phyloP scores from a whole-genome alignment of 352 stramenopile species.

The Peronosclerospora sorghi region DNA sequence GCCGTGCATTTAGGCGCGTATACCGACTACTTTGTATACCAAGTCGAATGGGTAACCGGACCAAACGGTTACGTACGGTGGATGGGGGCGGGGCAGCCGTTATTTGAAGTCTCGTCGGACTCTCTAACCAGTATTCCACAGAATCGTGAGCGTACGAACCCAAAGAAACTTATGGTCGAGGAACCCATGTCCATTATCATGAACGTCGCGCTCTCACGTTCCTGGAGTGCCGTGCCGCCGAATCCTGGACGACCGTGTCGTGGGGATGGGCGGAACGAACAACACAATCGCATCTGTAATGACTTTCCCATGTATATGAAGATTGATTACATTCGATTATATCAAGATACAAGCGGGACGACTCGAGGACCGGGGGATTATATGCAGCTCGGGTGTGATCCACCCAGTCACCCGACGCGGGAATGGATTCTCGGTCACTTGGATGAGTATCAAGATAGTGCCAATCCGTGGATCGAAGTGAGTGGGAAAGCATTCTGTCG shows the following conservation, averaged over 20 bases:
- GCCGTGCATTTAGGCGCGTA: conserved; percentile 60
- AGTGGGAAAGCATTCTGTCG: conserved; percentile 40
- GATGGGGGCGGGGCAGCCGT: conserved; percentile 54
- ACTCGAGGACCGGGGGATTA: background rate
- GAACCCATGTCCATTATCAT: conserved; percentile 91
- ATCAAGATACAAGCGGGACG: conserved; percentile 30
- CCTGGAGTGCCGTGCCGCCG: conserved; percentile 23
- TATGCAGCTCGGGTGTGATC: conserved; percentile 31
- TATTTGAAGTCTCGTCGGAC: conserved; percentile 63
- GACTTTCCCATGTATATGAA: conserved; percentile 43
- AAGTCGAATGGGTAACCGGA: conserved; percentile 32
- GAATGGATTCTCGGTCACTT: conserved; percentile 70
- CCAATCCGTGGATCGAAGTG: conserved; percentile 45
- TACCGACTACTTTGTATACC: conserved; percentile 46
- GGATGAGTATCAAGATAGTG: conserved; percentile 44
- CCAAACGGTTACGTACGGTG: conserved; percentile 26
- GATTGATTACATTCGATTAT: conserved; percentile 75
- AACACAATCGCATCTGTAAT: conserved; percentile 35
- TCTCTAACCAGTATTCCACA: conserved; percentile 25
- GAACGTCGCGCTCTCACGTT: conserved; percentile 86
- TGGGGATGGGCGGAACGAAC: conserved; percentile 15
- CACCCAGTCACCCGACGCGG: conserved; percentile 37
- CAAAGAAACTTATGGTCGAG: conserved; percentile 75
- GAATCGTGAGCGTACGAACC: conserved; percentile 27
- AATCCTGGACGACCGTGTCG: conserved; percentile 12